phyloP scores from a whole-genome alignment of 768 basidiomycete genomes.

The Boletus rubropictus region DNA sequence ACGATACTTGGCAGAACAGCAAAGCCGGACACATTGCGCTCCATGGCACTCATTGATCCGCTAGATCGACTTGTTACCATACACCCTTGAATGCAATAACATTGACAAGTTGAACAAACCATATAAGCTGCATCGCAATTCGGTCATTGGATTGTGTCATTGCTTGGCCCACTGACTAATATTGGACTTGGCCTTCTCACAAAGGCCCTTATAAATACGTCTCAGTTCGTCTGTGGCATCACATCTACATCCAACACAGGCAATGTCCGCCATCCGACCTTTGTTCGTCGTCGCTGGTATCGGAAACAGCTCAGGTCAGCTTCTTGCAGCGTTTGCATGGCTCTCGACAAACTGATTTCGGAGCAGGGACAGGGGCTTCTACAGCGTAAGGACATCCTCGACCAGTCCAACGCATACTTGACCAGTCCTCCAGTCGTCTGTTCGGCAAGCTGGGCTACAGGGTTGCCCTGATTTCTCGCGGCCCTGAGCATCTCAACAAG shows the following conservation, averaged over 20 bases:
- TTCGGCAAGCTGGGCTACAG: constrained; percentile 61
- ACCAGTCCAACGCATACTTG: not conserved
- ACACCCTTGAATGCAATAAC: constrained; percentile 8
- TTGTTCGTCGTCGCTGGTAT: constrained; percentile 57
- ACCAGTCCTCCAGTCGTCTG: constrained; percentile 38
- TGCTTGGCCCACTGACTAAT: constrained; percentile 6
- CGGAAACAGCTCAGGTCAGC: constrained; percentile 36
- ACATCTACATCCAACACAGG: not conserved
- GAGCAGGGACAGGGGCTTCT: constrained; percentile 51
- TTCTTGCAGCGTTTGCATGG: not conserved
- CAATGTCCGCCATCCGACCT: constrained; percentile 36
- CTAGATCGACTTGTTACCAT: constrained; percentile 13
- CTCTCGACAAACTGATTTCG: not conserved
- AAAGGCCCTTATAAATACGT: constrained; percentile 14
- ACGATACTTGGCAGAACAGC: constrained; percentile 64
- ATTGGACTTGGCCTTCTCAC: not conserved
- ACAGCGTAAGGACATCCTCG: constrained; percentile 41
- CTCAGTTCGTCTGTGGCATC: not conserved
- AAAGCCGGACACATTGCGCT: constrained; percentile 72
- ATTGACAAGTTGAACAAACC: constrained; percentile 7
- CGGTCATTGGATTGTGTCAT: constrained; percentile 7
- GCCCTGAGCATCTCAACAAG: constrained; percentile 44
- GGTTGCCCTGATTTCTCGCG: constrained; percentile 61
- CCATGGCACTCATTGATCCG: constrained; percentile 23
- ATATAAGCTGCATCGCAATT: not conserved